Conservation (phyloP, 2,329 filamentous ascomycete species). For the Aspergillus brasiliensis region DNA sequence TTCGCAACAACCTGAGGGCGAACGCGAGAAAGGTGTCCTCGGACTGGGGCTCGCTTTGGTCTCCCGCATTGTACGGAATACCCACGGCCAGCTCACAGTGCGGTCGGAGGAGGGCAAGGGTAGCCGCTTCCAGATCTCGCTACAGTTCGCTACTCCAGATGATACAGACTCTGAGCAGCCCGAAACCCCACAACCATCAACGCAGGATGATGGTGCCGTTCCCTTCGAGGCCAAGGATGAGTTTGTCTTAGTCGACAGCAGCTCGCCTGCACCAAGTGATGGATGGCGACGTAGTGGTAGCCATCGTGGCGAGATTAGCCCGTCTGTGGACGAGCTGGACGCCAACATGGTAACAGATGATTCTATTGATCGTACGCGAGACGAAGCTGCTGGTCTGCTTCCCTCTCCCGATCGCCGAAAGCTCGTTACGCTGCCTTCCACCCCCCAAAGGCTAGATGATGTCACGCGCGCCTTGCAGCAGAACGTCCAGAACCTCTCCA, state of each 20-base stretch:
- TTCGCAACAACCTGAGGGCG: not conserved
- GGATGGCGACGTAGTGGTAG: not conserved
- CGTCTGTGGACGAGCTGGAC: not conserved
- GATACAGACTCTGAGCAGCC: slow-evolving; percentile 7
- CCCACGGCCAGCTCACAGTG: slow-evolving; percentile 82
- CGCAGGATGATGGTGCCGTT: not conserved
- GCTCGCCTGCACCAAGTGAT: slow-evolving; percentile 1
- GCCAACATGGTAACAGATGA: slow-evolving; percentile 23
- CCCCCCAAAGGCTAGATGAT: not conserved
- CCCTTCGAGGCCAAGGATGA: slow-evolving; percentile 32
- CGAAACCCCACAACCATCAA: slow-evolving; percentile 13
- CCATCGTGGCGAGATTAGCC: slow-evolving; percentile 7
- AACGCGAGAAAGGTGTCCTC: slow-evolving; percentile 53
- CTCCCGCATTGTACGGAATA: slow-evolving; percentile 82
- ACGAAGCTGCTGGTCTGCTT: not conserved
- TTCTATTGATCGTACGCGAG: not conserved
- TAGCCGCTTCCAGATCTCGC: slow-evolving; percentile 76
- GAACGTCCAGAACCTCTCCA: not conserved
- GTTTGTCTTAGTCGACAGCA: slow-evolving; percentile 40
- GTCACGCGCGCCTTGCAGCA: not conserved
- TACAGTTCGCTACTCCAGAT: slow-evolving; percentile 69
- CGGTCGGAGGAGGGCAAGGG: slow-evolving; percentile 83
- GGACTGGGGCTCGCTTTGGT: slow-evolving; percentile 86
- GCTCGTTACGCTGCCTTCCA: not conserved
- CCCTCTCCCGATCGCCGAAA: not conserved